A percentile compares a stretch with the other conserved stretches of the same genome.
Evolutionary conservation across 1,139 yeast species (phyloP).

Genomic region (Zygotorulaspora mrakii): DNA sequence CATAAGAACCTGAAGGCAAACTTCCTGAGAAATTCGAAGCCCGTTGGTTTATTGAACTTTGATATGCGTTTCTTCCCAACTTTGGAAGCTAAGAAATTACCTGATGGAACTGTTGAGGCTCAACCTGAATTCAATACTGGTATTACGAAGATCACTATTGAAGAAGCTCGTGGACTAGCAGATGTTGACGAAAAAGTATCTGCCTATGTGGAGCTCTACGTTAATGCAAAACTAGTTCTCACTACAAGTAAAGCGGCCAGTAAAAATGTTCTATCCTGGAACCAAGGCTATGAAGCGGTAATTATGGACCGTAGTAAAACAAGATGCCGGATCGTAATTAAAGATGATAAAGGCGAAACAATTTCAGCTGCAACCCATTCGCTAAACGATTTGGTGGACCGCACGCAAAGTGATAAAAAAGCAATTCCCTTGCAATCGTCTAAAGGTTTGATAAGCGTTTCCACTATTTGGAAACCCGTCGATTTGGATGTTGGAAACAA

Average conservation of each 20-base stretch:
- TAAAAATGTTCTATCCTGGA: conserved; percentile 67
- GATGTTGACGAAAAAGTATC: conserved; percentile 46
- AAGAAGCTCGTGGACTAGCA: conserved; percentile 29
- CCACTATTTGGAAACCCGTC: conserved; percentile 84
- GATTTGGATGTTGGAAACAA: conserved; percentile 62
- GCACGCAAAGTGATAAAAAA: conserved; percentile 69
- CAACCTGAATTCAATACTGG: conserved; percentile 95
- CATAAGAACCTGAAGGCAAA: conserved; percentile 52
- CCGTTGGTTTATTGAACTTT: conserved; percentile 68
- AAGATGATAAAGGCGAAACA: conserved; percentile 58
- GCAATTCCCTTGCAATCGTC: conserved; percentile 68
- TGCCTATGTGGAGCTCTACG: conserved; percentile 66
- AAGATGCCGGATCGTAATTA: conserved; percentile 61
- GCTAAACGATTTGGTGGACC: conserved; percentile 68
- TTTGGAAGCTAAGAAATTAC: conserved; percentile 66
- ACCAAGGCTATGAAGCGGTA: conserved; percentile 62
- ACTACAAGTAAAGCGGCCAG: conserved; percentile 59
- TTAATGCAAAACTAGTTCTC: conserved; percentile 56
- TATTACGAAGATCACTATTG: conserved; percentile 53
- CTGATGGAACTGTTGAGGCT: conserved; percentile 81
- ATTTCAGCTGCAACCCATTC: conserved; percentile 62
- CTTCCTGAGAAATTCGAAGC: conserved; percentile 73
- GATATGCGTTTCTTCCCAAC: conserved; percentile 78
- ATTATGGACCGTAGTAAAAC: conserved; percentile 70
- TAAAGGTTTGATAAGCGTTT: conserved; percentile 65